Evolutionary conservation across 176 grass and related monocot species (phyloP), one percentile per base, ranked within the genome.

Genomic region (Chloris gayana): DNA sequence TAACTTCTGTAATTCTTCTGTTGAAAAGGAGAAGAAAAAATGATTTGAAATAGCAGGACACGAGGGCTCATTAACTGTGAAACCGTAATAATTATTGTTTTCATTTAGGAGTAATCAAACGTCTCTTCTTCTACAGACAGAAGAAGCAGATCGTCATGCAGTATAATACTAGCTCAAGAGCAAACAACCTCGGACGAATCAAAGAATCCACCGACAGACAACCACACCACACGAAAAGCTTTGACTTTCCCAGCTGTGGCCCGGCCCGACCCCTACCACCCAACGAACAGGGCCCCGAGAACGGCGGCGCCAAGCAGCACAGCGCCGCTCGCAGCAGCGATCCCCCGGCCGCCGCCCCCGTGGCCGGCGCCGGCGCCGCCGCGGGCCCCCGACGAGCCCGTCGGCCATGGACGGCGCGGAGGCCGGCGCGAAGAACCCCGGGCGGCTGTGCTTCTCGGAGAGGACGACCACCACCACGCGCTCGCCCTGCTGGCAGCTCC

Each of bases 401-500:
- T 7, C 53, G 21, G 79, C 35, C 13, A 47, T 15, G 0, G 90
- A 83, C 41, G 83, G 77, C 60, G 64, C 18, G 18, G 79, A 69
- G 45, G 21, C 82, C 0, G 69, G 88, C 51, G 73, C 72, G n/a
- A 77, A 47, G 4, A 51, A 47, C 3, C 29, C 19, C 7, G 64
- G 24, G 10, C 18, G 57, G 5, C 71, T 47, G 65, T 93, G 91
- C 29, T 66, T 90, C 57, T 93, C 87, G 32, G 87, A 93, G 71
- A 93, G 53, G 41, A 90, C 91, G 81, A 87, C 39, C 65, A 93
- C 72, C 57, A 78, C 27, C 71, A 93, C 47, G 62, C 79, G 84
- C 66, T 93, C 71, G 29, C 87, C 91, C 80, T 87, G 90, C 34
- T 77, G 69, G 80, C 91, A 93, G 71, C 39, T 90, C 18, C 85